These are phyloP conservation scores for Volvariella volvacea DNA, from an alignment of 1,284 basidiomycete genomes.

Conservation along the genomic window DNA sequence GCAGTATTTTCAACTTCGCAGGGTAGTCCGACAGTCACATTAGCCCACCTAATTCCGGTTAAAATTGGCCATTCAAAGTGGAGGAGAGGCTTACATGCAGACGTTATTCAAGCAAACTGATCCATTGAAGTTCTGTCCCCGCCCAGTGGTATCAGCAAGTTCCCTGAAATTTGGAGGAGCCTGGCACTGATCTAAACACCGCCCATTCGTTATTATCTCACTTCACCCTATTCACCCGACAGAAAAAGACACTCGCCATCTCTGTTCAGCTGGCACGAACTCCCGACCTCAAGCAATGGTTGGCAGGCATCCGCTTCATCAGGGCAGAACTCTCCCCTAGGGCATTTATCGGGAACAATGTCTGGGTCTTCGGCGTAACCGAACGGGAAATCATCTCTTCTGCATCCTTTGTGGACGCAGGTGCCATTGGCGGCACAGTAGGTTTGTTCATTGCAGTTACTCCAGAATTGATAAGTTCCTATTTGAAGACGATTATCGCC, in stretches of 20 bases:
- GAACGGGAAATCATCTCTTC: conserved; percentile 72
- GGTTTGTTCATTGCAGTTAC: conserved; percentile 66
- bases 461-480: conserved; percentile 71
- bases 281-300: conserved; percentile 50
- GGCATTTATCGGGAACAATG: conserved; percentile 57
- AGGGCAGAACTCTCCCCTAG: conserved; percentile 66
- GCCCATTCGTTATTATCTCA: background rate
- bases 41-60: conserved; percentile 54
- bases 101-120: conserved; percentile 75
- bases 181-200: conserved; percentile 63
- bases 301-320: conserved; percentile 78
- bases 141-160: conserved; percentile 48
- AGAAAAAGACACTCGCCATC: conserved; percentile 45
- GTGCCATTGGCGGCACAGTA: conserved; percentile 54
- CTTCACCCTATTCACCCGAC: background rate
- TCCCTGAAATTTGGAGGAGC: conserved; percentile 58
- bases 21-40: conserved; percentile 55
- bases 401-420: conserved; percentile 65
- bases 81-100: conserved; percentile 58
- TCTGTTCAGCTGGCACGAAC: conserved; percentile 78
- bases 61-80: background rate
- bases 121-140: conserved; percentile 73
- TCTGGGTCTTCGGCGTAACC: conserved; percentile 41
- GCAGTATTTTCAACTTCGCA: conserved; percentile 75
- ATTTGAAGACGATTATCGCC: conserved; percentile 61